Conservation (phyloP, 768 basidiomycete species). For the Termitomyces sp. region DNA sequence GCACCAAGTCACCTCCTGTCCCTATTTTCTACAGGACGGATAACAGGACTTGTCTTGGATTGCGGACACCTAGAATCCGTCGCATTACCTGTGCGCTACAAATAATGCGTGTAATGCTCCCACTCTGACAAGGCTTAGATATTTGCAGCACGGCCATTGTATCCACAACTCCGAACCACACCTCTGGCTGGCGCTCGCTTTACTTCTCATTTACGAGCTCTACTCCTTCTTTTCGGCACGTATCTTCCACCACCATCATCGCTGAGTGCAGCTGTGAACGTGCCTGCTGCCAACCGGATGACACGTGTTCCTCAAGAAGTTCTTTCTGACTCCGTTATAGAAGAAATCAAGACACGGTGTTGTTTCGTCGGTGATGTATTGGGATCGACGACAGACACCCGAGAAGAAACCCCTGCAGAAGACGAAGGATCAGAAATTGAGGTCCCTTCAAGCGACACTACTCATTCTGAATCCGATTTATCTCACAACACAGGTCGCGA, state of each 20-base stretch:
- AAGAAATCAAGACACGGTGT: slow-evolving; percentile 85
- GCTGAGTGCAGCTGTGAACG: slow-evolving; percentile 57
- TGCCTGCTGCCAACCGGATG: slow-evolving; percentile 57
- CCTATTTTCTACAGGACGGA: slow-evolving; percentile 79
- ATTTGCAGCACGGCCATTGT: slow-evolving; percentile 84
- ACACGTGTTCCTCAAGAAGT: slow-evolving; percentile 74
- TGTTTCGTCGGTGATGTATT: slow-evolving; percentile 79
- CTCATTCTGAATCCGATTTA: slow-evolving; percentile 67
- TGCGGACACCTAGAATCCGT: slow-evolving; percentile 90
- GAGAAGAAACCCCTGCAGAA: slow-evolving; percentile 24
- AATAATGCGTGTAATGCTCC: background rate
- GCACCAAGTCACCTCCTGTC: slow-evolving; percentile 84
- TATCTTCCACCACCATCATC: slow-evolving; percentile 81
- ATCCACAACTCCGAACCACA: slow-evolving; percentile 75
- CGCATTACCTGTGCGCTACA: slow-evolving; percentile 70
- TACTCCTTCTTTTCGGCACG: slow-evolving; percentile 78
- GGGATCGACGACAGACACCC: slow-evolving; percentile 30
- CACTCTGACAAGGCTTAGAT: slow-evolving; percentile 47
- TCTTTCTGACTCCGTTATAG: slow-evolving; percentile 74
- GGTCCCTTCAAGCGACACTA: slow-evolving; percentile 42
- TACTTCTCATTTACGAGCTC: slow-evolving; percentile 71
- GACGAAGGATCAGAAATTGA: slow-evolving; percentile 37
- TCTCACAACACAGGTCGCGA: slow-evolving; percentile 42
- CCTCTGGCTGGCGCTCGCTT: slow-evolving; percentile 84
- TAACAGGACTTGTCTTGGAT: slow-evolving; percentile 92